Evolutionary conservation across 176 grass and related monocot species (phyloP).

Genomic region (Oryza rufipogon): DNA sequence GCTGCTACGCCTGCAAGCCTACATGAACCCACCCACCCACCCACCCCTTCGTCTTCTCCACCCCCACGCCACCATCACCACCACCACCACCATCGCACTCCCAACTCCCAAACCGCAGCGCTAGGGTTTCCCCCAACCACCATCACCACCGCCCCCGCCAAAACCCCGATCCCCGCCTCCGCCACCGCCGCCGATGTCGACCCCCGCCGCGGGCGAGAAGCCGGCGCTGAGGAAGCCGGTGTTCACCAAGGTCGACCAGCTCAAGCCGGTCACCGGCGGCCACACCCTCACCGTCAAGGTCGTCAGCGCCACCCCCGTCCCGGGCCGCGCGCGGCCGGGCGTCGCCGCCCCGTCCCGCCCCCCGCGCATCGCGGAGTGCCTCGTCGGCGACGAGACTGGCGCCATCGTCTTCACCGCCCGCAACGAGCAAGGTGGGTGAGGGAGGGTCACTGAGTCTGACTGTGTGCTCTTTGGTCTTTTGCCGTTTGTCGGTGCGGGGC

Average conservation of each 20-base stretch:
- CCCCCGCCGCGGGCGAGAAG: slow-evolving; percentile 50
- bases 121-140: slow-evolving; percentile 44
- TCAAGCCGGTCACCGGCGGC: slow-evolving; percentile 75
- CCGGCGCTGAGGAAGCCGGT: slow-evolving; percentile 80
- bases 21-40: background rate
- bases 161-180: slow-evolving; percentile 19
- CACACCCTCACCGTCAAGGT: slow-evolving; percentile 62
- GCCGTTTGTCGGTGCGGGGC: background rate
- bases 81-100: slow-evolving; percentile 2
- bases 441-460: background rate
- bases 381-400: slow-evolving; percentile 87
- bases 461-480: background rate
- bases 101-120: background rate
- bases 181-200: slow-evolving; percentile 46
- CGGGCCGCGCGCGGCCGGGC: slow-evolving; percentile 41
- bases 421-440: slow-evolving; percentile 76
- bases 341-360: slow-evolving; percentile 54
- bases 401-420: slow-evolving; percentile 84
- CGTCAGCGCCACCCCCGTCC: slow-evolving; percentile 47
- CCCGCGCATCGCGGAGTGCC: slow-evolving; percentile 79
- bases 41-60: background rate
- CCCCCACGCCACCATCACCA: background rate
- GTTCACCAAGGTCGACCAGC: slow-evolving; percentile 86
- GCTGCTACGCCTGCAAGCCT: background rate
- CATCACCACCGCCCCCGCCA: background rate